Evolutionary conservation across 106 monocot genomes (phyloP).

Genomic region (Posidonia australis): DNA sequence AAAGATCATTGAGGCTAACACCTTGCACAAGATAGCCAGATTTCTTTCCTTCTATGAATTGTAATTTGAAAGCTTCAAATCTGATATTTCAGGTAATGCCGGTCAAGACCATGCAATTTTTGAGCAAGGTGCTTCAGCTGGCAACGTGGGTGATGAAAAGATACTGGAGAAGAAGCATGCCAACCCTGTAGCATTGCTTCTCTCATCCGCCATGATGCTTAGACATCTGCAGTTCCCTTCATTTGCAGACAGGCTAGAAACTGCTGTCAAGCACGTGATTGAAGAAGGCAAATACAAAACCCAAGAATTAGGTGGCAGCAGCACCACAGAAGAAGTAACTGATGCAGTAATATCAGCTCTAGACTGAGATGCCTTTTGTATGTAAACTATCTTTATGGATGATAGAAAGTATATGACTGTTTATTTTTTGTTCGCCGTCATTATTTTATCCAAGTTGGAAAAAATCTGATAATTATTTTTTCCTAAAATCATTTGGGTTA

Average conservation of each 20-base stretch:
- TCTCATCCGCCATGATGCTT: conserved; percentile 43
- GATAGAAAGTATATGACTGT: not conserved
- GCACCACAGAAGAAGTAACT: conserved; percentile 25
- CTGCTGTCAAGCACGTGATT: conserved; percentile 29
- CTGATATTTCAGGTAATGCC: conserved; percentile 9
- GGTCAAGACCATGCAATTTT: conserved; percentile 17
- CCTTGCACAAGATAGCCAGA: no score
- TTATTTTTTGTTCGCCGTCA: not conserved
- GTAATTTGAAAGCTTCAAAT: not conserved
- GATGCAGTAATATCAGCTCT: conserved; percentile 27
- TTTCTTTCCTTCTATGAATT: no score
- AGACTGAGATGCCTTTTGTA: conserved; percentile 6
- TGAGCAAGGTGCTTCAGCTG: conserved; percentile 13
- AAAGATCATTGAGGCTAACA: no score
- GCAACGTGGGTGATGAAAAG: conserved; percentile 35
- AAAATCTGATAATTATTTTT: not conserved
- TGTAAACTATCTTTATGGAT: not conserved
- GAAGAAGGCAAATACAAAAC: conserved; percentile 27
- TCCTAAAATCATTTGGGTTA: not conserved
- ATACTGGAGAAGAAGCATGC: conserved; percentile 19
- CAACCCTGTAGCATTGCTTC: conserved; percentile 29
- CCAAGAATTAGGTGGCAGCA: conserved; percentile 22
- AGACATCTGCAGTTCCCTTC: conserved; percentile 36
- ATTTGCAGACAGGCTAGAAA: conserved; percentile 34
- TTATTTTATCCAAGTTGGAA: not conserved